Evolutionary conservation across 108 stramenopile genomes (phyloP).

Genomic region (Cyclotella baltica): DNA sequence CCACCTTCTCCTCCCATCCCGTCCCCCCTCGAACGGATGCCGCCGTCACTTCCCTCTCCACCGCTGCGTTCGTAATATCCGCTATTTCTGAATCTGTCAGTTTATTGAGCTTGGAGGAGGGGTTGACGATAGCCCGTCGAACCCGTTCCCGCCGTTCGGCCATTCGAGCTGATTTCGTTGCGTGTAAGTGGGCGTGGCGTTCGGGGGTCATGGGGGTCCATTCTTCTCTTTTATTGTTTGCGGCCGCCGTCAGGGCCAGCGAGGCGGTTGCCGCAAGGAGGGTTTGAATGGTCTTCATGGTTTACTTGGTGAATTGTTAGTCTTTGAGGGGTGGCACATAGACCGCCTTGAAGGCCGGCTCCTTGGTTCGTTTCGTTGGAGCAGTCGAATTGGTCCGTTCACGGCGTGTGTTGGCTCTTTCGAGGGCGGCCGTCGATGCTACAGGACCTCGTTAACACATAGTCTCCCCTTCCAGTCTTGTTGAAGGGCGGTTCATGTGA

Average conservation of each 20-base stretch:
- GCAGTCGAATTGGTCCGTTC: too few relatives aligned
- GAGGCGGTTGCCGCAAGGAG: background rate
- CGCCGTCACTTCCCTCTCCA: background rate
- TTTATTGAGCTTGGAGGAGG: background rate
- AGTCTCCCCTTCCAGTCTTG: too few relatives aligned
- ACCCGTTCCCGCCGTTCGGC: slow-evolving; percentile 28
- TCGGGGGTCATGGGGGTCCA: background rate
- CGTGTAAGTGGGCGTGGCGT: background rate
- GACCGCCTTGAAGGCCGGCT: too few relatives aligned
- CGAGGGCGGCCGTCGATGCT: too few relatives aligned
- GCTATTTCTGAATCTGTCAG: background rate
- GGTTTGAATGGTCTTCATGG: background rate
- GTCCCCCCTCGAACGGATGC: background rate
- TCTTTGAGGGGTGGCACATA: too few relatives aligned
- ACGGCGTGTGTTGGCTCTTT: too few relatives aligned
- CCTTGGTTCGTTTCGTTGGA: too few relatives aligned
- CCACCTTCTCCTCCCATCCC: slow-evolving; percentile 12
- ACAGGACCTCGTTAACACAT: too few relatives aligned
- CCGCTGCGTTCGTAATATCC: background rate
- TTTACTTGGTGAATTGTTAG: too few relatives aligned
- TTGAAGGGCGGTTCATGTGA: too few relatives aligned
- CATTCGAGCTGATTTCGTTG: slow-evolving; percentile 25
- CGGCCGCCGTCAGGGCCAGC: background rate
- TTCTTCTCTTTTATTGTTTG: background rate
- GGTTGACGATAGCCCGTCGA: background rate